phyloP scores from a whole-genome alignment of 2,329 filamentous ascomycete genomes.

The Chrysoporthe puriensis region DNA sequence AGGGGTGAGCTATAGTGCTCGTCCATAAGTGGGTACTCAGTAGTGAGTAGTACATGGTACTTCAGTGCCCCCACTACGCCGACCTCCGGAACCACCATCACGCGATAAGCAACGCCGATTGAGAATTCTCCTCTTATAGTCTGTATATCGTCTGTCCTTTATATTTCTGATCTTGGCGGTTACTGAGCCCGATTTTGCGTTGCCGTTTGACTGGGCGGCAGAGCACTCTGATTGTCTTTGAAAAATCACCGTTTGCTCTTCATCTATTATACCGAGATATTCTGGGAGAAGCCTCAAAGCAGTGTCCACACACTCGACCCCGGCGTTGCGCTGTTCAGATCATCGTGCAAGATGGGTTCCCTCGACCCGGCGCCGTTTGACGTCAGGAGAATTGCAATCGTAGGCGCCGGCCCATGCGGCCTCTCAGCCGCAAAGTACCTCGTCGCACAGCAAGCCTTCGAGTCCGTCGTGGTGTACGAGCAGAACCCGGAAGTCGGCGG shows the following conservation, averaged over 20 bases:
- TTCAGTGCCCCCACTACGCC: too few species aligned
- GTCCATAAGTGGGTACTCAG: too few species aligned
- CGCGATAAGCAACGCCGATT: not conserved
- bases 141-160: not conserved
- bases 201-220: not conserved
- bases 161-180: not conserved
- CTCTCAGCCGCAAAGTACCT: slow-evolving; percentile 82
- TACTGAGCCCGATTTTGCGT: not conserved
- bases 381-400: slow-evolving; percentile 70
- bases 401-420: slow-evolving; percentile 83
- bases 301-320: not conserved
- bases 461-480: slow-evolving; percentile 77
- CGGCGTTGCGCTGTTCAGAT: not conserved
- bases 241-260: not conserved
- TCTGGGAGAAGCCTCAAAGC: not conserved
- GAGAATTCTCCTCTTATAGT: too few species aligned
- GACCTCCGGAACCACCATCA: not conserved
- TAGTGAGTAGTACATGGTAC: too few species aligned
- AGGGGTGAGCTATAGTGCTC: not conserved
- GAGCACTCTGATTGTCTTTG: not conserved
- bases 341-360: slow-evolving; percentile 34
- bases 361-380: slow-evolving; percentile 42
- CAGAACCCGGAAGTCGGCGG: slow-evolving; percentile 78
- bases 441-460: slow-evolving; percentile 67
- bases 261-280: not conserved